Conservation (phyloP, 106 monocot species). For the Acorus gramineus region DNA sequence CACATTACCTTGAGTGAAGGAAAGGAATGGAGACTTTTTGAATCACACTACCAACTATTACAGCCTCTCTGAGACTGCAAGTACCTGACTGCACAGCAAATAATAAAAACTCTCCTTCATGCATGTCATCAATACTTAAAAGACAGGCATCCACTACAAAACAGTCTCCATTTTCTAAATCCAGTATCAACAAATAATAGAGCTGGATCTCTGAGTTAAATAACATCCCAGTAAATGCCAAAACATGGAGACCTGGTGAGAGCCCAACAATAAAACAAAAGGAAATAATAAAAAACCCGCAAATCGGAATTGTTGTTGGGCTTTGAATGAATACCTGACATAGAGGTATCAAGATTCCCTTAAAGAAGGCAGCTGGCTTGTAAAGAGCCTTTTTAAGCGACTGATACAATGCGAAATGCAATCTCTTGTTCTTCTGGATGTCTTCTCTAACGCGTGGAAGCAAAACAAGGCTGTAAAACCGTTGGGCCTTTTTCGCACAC, state of each 20-base stretch:
- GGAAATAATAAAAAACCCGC: background rate
- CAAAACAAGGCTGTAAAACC: constrained; percentile 38
- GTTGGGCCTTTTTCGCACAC: constrained; percentile 1
- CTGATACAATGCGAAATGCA: constrained; percentile 93
- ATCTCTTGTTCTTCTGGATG: constrained; percentile 80
- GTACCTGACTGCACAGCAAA: constrained; percentile 18
- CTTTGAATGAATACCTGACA: background rate
- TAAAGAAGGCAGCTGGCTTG: constrained; percentile 19
- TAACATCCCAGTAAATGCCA: too few species aligned
- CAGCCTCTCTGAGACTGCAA: constrained; percentile 26
- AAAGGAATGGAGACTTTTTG: constrained; percentile 23
- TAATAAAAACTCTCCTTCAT: too few species aligned
- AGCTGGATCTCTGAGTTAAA: too few species aligned
- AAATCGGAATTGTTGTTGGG: too few species aligned
- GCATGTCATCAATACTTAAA: too few species aligned
- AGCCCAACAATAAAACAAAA: background rate
- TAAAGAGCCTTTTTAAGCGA: constrained; percentile 79
- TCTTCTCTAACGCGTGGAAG: constrained; percentile 85
- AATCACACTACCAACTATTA: constrained; percentile 25
- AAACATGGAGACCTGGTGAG: too few species aligned
- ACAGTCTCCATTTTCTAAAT: too few species aligned
- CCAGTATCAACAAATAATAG: too few species aligned
- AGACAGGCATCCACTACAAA: too few species aligned
- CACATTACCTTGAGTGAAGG: constrained; percentile 20
- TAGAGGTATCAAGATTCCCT: background rate